Evolutionary conservation across 2,329 filamentous ascomycete species (phyloP).

Genomic region (Alternaria arbusti): DNA sequence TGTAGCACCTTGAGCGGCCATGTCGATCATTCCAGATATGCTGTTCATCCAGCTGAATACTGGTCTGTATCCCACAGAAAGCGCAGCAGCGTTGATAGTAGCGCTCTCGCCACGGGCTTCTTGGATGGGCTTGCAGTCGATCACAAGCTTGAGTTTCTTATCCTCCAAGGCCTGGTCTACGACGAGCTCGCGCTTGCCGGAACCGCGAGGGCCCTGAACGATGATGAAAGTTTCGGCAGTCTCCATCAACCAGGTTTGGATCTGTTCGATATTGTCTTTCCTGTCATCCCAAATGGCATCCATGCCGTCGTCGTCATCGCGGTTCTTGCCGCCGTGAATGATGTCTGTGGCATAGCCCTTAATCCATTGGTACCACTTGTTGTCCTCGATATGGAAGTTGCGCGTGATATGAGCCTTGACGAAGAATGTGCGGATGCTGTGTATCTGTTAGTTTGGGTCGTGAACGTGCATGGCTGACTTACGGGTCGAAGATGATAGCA

Average conservation of each 20-base stretch:
- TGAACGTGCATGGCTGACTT: conserved; percentile 20
- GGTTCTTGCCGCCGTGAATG: conserved; percentile 64
- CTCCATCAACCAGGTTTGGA: conserved; percentile 86
- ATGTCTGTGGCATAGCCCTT: conserved; percentile 73
- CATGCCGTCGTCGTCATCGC: conserved; percentile 71
- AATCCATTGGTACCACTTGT: conserved; percentile 79
- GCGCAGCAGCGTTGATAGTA: conserved; percentile 81
- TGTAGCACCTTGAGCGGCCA: conserved; percentile 91
- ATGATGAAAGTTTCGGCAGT: conserved; percentile 92
- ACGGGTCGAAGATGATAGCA: conserved; percentile 80
- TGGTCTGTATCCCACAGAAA: conserved; percentile 86
- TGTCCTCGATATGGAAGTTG: conserved; percentile 76
- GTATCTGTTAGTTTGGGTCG: conserved; percentile 1
- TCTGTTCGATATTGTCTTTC: conserved; percentile 78
- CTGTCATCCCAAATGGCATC: conserved; percentile 88
- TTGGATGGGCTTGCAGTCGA: conserved; percentile 93
- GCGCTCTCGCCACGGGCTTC: conserved; percentile 87
- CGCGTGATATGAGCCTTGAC: conserved; percentile 86
- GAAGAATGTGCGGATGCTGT: conserved; percentile 81
- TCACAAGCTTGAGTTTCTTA: conserved; percentile 77
- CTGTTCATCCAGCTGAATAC: conserved; percentile 98
- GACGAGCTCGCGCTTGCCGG: conserved; percentile 87
- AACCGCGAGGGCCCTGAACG: conserved; percentile 88
- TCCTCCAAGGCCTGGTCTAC: conserved; percentile 81
- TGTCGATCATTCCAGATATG: conserved; percentile 87